A percentile compares a stretch with the other conserved stretches of the same genome.
Evolutionary conservation across 2,329 filamentous ascomycete genomes (phyloP).

Genomic region (Graphilbum fragrans): DNA sequence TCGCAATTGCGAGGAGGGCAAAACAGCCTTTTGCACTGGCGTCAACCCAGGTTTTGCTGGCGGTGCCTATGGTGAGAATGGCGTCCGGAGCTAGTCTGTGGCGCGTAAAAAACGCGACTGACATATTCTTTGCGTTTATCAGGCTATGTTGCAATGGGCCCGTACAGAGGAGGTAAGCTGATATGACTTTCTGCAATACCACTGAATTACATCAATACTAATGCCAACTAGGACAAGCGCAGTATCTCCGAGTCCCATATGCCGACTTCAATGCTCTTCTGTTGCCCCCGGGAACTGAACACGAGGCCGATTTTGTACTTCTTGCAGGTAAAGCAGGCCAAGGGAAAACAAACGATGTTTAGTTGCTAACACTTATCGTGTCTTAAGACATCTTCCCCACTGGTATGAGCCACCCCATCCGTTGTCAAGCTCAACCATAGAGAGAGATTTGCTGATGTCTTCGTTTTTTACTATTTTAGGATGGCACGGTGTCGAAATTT

Average conservation of each 20-base stretch:
- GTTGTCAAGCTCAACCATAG: too few relatives aligned
- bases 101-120: neutral
- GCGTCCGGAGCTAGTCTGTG: neutral
- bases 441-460: neutral
- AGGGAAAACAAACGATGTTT: too few relatives aligned
- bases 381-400: slow-evolving; percentile 1
- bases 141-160: slow-evolving; percentile 1
- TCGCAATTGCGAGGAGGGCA: slow-evolving; percentile 1
- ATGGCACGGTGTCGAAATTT: slow-evolving; percentile 22
- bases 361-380: too few relatives aligned
- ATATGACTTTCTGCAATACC: neutral
- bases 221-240: neutral
- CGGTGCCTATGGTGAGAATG: neutral
- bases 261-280: slow-evolving; percentile 1
- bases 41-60: slow-evolving; percentile 1
- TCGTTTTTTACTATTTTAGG: slow-evolving; percentile 19
- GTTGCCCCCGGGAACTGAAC: neutral
- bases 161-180: neutral
- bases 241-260: neutral
- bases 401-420: neutral
- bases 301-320: slow-evolving; percentile 1
- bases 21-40: neutral
- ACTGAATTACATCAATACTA: neutral
- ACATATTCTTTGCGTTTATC: neutral
- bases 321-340: too few relatives aligned